Conservation (phyloP, 345 rosid species). For the Draba incana region DNA sequence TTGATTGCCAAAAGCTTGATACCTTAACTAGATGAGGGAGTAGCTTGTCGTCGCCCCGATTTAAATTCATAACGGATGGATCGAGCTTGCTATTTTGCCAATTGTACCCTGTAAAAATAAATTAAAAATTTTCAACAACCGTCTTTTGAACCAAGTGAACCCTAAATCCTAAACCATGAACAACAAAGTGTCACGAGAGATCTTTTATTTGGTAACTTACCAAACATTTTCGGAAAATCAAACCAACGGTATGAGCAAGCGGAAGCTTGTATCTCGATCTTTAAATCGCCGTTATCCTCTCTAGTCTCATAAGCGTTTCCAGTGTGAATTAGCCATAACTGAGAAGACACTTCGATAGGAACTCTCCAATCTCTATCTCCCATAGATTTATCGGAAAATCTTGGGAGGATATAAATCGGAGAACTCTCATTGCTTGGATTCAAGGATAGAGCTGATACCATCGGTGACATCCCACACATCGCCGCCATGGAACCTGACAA, state of each 20-base stretch:
- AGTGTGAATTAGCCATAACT: constrained; percentile 74
- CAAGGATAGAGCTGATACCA: constrained; percentile 87
- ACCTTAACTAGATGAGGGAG: constrained; percentile 81
- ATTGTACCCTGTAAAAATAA: constrained; percentile 57
- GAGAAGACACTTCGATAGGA: constrained; percentile 73
- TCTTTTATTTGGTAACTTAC: constrained; percentile 43
- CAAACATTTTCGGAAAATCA: constrained; percentile 78
- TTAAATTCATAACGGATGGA: constrained; percentile 74
- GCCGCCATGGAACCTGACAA: constrained; percentile 75
- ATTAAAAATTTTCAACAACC: neutral
- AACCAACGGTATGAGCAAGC: constrained; percentile 89
- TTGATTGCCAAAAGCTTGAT: neutral
- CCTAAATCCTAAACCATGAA: neutral
- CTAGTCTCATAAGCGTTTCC: constrained; percentile 70
- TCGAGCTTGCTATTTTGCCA: constrained; percentile 78
- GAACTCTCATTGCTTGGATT: constrained; percentile 72
- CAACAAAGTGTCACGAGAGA: neutral
- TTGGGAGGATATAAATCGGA: constrained; percentile 83
- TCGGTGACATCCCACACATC: constrained; percentile 75
- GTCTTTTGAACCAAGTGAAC: neutral
- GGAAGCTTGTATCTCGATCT: constrained; percentile 63
- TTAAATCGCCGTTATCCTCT: constrained; percentile 48
- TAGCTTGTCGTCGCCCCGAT: constrained; percentile 40
- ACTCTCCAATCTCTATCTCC: constrained; percentile 70
- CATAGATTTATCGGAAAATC: constrained; percentile 44